Evolutionary conservation across 1,139 yeast species (phyloP).

Genomic region (Yamadazyma taylorii): DNA sequence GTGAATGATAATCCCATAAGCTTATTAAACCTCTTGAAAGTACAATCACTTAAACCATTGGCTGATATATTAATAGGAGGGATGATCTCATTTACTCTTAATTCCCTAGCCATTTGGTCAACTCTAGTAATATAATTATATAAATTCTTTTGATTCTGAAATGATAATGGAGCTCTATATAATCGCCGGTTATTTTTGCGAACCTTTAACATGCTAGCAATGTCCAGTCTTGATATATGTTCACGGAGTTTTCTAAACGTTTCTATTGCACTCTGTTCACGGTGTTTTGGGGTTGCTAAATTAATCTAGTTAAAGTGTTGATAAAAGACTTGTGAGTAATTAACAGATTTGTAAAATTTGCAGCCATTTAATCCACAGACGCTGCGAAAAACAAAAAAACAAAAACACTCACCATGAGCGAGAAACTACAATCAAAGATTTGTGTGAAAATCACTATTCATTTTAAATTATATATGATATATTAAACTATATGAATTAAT

Average conservation of each 20-base stretch:
- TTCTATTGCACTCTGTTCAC: too few relatives aligned
- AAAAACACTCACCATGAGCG: too few relatives aligned
- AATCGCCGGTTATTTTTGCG: too few relatives aligned
- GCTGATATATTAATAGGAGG: too few relatives aligned
- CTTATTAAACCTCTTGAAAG: conserved; percentile 7
- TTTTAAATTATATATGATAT: background rate
- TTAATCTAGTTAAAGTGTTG: too few relatives aligned
- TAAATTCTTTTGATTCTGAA: background rate
- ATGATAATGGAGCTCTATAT: background rate
- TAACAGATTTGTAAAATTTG: too few relatives aligned
- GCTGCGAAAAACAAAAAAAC: too few relatives aligned
- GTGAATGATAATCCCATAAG: conserved; percentile 8
- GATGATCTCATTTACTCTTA: background rate
- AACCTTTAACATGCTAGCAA: background rate
- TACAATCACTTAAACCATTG: too few relatives aligned
- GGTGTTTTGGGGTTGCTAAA: too few relatives aligned
- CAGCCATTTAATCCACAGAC: too few relatives aligned
- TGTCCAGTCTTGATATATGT: background rate
- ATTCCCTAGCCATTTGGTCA: background rate
- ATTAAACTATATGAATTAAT: conserved; percentile 1
- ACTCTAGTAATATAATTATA: background rate
- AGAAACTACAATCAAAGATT: too few relatives aligned
- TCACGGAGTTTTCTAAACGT: background rate
- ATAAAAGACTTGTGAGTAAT: too few relatives aligned
- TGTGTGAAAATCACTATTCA: background rate